These are phyloP conservation scores for Suillus spraguei DNA, from an alignment of 768 basidiomycete species.

Conservation along the genomic window DNA sequence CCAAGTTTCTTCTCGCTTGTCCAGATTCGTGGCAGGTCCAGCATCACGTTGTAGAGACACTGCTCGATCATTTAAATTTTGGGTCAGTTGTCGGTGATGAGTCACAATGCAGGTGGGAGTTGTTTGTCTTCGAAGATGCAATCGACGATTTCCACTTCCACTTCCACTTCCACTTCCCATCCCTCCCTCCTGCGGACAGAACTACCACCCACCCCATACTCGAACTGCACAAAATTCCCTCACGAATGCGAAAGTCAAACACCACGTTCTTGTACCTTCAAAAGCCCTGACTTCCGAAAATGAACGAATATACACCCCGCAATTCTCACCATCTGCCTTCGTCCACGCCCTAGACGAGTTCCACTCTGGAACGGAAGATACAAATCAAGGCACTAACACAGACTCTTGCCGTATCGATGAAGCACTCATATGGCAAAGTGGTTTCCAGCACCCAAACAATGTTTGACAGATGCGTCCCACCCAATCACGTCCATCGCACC, in stretches of 20 bases:
- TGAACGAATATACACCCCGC: constrained; percentile 49
- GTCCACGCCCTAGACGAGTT: constrained; percentile 51
- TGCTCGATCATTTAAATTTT: constrained; percentile 35
- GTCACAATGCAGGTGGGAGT: constrained; percentile 31
- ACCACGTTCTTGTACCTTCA: constrained; percentile 55
- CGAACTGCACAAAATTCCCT: constrained; percentile 29
- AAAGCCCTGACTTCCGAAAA: constrained; percentile 51
- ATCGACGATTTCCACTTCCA: constrained; percentile 75
- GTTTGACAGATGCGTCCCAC: constrained; percentile 76
- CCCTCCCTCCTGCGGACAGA: constrained; percentile 25
- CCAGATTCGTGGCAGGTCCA: constrained; percentile 27
- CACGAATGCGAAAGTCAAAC: constrained; percentile 44
- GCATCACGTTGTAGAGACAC: constrained; percentile 16
- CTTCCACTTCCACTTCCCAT: constrained; percentile 44
- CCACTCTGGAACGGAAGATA: constrained; percentile 29
- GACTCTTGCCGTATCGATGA: constrained; percentile 69
- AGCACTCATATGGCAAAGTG: constrained; percentile 64
- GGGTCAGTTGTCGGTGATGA: constrained; percentile 48
- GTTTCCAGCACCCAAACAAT: constrained; percentile 96
- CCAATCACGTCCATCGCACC: neutral
- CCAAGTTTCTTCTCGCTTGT: constrained; percentile 31
- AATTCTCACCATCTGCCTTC: constrained; percentile 70
- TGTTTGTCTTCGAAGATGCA: constrained; percentile 52
- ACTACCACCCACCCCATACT: constrained; percentile 20
- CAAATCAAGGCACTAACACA: constrained; percentile 24